These are phyloP conservation scores for Populus hybrid DNA, from an alignment of 441 rosid species.

Conservation along the genomic window DNA sequence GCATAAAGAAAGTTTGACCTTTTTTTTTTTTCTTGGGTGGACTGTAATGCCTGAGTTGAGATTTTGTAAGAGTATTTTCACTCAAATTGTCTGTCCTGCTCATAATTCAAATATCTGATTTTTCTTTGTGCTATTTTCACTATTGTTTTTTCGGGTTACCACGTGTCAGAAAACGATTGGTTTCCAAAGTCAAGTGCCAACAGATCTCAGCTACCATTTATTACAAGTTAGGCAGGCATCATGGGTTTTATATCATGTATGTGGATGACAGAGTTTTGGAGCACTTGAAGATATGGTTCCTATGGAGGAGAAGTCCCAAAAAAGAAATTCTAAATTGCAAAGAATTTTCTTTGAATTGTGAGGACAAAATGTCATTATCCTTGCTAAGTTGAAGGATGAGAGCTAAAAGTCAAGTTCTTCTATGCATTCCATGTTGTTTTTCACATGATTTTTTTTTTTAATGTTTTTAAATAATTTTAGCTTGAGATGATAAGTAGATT, in stretches of 20 bases:
- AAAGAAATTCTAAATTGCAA: too few species aligned
- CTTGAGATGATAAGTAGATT: too few species aligned
- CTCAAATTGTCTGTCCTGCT: background rate
- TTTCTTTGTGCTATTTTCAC: constrained; percentile 3
- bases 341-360: too few species aligned
- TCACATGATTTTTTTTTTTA: background rate
- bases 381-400: too few species aligned
- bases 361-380: too few species aligned
- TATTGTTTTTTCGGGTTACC: background rate
- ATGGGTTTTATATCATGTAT: background rate
- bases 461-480: too few species aligned
- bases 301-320: too few species aligned
- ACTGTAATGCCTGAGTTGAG: background rate
- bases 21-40: background rate
- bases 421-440: too few species aligned
- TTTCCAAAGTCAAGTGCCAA: background rate
- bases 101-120: background rate
- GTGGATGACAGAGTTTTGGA: background rate
- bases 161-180: background rate
- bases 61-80: constrained; percentile 1
- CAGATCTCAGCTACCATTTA: background rate
- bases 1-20: background rate
- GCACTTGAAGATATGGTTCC: too few species aligned
- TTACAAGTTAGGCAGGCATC: background rate
- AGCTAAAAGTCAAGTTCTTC: too few species aligned